Base-by-base conservation (phyloP, 2,329 filamentous ascomycete genomes). In the Trichoderma citrinoviride region DNA sequence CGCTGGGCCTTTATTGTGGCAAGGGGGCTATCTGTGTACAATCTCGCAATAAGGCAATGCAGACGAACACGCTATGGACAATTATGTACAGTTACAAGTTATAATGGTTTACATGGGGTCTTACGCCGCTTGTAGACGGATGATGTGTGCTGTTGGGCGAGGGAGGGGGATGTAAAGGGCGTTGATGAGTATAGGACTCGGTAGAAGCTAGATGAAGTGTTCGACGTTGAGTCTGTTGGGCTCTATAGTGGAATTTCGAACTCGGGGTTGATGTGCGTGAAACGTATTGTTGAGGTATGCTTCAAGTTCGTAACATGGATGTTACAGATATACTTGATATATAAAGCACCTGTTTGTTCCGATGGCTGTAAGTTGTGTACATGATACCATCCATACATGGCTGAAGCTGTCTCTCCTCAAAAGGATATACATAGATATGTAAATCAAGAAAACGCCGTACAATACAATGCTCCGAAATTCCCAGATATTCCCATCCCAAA, bases 31-130 rank as follows among this genome's bases (percentile, higher is more conserved):
- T 55, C 27, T 41, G 12, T 64, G 61, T 64, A 64, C 46, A 37
- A 56, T 64, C 29, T 56, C 33, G 46, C 43, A 7, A 53, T 23
- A 49, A 56, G 56, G 50, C 19, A 56, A 19, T 44, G 49, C 58
- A 44, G 47, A 61, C 50, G 49, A 61, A 53, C 25, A 53, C 37
- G 47, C 40, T 46, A 53, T 46, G 14, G 40, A 43, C 7, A 8
- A 29, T 10, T 3, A 29, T 29, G 7, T 14, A 21, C 7, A 21
- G 23, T 12, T 29, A 14, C 10, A 7, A 50, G 25, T n/a, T n/a
- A 55, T 23, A 25, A 25, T 43, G 6, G 12, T 23, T 3, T 25
- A 12, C 8, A 10, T 44, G 7, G 29, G 7, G 7, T 40, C 47
- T 23, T 47, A 58, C 33, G 46, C 47, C 29, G 57, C 47, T 40